A percentile compares a stretch with the other conserved stretches of the same genome.
phyloP scores from a whole-genome alignment of 148 eudicot genomes.

The Vaccinium darrowii region DNA sequence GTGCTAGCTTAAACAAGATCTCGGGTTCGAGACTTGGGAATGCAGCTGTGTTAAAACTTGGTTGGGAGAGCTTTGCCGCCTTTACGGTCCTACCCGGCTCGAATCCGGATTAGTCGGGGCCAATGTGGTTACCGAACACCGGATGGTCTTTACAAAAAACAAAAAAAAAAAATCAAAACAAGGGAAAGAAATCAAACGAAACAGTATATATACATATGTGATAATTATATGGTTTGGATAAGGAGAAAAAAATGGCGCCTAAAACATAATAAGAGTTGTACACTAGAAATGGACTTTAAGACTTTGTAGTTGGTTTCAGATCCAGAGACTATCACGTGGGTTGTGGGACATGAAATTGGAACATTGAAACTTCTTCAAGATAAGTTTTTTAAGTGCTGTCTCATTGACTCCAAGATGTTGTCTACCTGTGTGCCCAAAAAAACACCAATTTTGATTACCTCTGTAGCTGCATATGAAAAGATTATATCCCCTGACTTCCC shows the following conservation, averaged over 20 bases:
- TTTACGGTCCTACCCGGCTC: too few relatives aligned
- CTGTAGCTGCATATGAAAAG: not conserved
- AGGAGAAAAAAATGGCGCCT: not conserved
- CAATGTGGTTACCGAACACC: too few relatives aligned
- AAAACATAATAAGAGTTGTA: not conserved
- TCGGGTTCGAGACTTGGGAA: too few relatives aligned
- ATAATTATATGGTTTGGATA: not conserved
- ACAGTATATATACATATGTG: not conserved
- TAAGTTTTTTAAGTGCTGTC: not conserved
- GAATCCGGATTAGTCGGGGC: too few relatives aligned
- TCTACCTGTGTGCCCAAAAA: not conserved
- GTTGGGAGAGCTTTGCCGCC: too few relatives aligned
- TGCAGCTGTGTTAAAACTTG: too few relatives aligned
- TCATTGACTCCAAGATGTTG: not conserved
- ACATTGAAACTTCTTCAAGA: not conserved
- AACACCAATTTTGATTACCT: not conserved
- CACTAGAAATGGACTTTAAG: not conserved
- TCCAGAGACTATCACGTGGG: not conserved
- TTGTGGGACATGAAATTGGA: not conserved
- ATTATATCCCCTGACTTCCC: not conserved
- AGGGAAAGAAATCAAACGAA: not conserved
- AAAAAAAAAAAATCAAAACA: not conserved
- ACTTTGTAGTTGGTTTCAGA: not conserved
- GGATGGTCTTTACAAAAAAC: too few relatives aligned
- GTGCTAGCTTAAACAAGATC: too few relatives aligned